Base-by-base conservation (phyloP, 345 rosid genomes). In the Sonneratia caseolaris region DNA sequence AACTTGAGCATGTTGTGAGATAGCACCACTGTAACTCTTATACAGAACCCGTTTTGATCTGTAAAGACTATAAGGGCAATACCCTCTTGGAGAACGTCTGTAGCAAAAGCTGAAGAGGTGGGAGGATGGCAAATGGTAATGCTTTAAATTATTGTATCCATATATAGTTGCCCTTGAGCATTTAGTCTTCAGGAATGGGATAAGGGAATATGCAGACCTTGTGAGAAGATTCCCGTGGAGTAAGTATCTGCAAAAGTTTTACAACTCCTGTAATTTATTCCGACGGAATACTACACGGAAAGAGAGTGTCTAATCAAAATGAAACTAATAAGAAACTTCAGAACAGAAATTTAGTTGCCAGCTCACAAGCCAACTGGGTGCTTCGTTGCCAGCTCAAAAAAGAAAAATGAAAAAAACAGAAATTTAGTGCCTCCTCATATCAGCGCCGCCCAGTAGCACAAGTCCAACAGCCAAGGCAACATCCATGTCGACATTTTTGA, bases 171-270 rank as follows among this genome's bases (percentile, higher is more conserved):
- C 59, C 45, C 64, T 72, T 37, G 67, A 48, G 49, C 42, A 62
- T 43, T 68, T 68, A 19, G 37, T 68, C 36, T 64, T 73, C 51
- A 49, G 35, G 68, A 47, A 47, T 0, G 67, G 75, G 35, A 65
- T 35, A 59, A 79, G 66, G 61, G 67, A 68, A 59, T 65, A 68
- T 15, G 72, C 36, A 71, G 37, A 55, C 61, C 72, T 61, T 68
- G 48, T 76, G 43, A 70, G 42, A 45, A 70, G 36, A 68, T n/a
- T 70, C 43, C 76, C 62, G 68, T 70, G 36, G 15, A 68, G 18
- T 56, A 71, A 62, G 56, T 67, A 51, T 74, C 79, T 79, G 78
- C 81, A 79, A 24, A 27, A 5, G 36, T 24, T 45, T 11, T 12
- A 11, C 38, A 22, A 5, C 3, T 62, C 3, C 43, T 37, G n/a